Evolutionary conservation across 108 stramenopile genomes (phyloP), one percentile per base, ranked within the genome.

Genomic region (Skeletonema grethae): DNA sequence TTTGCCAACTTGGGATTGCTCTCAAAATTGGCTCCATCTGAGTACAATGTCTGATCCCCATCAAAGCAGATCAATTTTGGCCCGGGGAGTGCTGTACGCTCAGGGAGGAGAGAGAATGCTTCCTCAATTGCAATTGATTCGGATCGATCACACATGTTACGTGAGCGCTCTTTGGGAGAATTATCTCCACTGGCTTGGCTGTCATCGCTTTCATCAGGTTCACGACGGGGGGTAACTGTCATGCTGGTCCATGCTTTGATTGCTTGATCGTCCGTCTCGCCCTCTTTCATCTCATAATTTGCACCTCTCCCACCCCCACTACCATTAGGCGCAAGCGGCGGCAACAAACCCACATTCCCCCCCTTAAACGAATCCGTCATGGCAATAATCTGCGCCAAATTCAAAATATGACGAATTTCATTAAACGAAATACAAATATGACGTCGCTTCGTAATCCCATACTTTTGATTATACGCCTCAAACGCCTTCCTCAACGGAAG

Each of bases 1-100:
- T 84, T 80, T 31, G 96, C 96, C 66, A 96, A 73, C 57, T 76
- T 82, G 4, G 90, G 92, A 83, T 91, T 91, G 45, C 73, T 79
- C 16, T 95, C 93, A 86, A 97, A 97, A 80, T 95, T 97, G 12
- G 89, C 84, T 7, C 96, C 96, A 70, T 97, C 96, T 0, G 74
- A 70, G 65, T 97, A 97, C 11, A 97, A 83, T 3, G 96, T 97
- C 61, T 95, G 94, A 73, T 97, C 96, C 43, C 96, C 96, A 79
- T 97, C 96, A 75, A 97, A 97, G 60, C 90, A 89, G 22, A 97
- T 88, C 46, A 97, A 67, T 43, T 84, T 85, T 10, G 95, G 91
- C 7, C 93, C 91, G 41, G 86, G 82, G 13, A 92, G 83, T 10
- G 61, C 16, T 41, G 15, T 41, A 53, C 38, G 53, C 10, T 32